Evolutionary conservation across 352 stramenopile species (phyloP).

Genomic region (Pythium sukuiense): DNA sequence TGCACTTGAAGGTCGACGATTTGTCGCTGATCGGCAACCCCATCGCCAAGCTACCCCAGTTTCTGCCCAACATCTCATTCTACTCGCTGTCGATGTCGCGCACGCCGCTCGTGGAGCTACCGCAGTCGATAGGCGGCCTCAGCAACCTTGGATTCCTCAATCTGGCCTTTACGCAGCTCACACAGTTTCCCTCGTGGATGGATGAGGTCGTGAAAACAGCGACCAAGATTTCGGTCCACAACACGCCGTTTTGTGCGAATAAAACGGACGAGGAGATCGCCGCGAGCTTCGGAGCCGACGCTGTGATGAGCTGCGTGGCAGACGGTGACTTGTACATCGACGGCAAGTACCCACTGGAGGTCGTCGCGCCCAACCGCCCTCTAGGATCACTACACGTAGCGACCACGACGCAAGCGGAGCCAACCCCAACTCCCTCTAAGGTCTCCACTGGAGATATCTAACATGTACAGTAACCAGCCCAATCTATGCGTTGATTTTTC

Average conservation of each 20-base stretch:
- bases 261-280: constrained; percentile 9
- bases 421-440: not conserved
- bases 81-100: constrained; percentile 19
- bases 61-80: constrained; percentile 9
- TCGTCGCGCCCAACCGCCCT: not conserved
- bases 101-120: constrained; percentile 32
- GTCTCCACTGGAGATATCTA: not conserved
- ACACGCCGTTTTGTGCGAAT: constrained; percentile 19
- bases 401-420: not conserved
- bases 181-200: constrained; percentile 31
- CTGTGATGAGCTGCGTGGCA: constrained; percentile 9
- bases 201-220: constrained; percentile 5
- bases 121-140: constrained; percentile 12
- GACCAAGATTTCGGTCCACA: constrained; percentile 16
- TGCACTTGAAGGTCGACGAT: constrained; percentile 19
- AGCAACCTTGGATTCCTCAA: constrained; percentile 33
- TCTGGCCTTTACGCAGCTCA: constrained; percentile 34
- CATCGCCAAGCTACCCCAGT: constrained; percentile 13
- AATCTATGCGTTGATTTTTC: not conserved
- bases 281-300: not conserved
- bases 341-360: constrained; percentile 9
- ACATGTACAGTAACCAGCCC: not conserved
- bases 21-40: constrained; percentile 25
- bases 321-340: not conserved
- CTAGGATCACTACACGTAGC: not conserved